Evolutionary conservation across 2,329 filamentous ascomycete genomes (phyloP), one percentile per base, ranked within the genome.

Genomic region (Chaetomium strumarium): DNA sequence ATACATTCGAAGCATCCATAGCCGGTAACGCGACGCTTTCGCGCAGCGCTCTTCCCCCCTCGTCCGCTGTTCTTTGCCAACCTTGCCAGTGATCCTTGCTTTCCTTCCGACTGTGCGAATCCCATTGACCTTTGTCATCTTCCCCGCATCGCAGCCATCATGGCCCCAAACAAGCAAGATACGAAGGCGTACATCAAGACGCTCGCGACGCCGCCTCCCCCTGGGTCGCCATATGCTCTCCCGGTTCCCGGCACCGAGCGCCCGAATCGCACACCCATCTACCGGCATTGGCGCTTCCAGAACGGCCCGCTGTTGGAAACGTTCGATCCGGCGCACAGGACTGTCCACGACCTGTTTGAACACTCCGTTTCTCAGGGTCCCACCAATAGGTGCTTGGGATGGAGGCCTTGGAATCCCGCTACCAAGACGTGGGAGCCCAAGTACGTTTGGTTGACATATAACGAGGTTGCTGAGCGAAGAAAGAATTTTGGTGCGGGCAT

Each of bases 401-500:
- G 81, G 67, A 83, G 93, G 58, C 80, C 86, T 5, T 97, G 89
- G 79, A 84, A 95, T 68, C 70, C 86, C 3, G 72, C 71, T 36
- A 88, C 83, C 45, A 85, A 90, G 72, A 78, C 79, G 1, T 96
- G 81, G 70, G 78, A 80, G 57, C 83, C 85, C 53, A 81, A 81
- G 59, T 99, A 87, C 67, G 77, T 84, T 55, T 97, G 91, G 90
- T 72, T 91, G 62, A 88, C 85, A 54, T 97, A 95, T 64, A 78
- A 76, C 63, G 83, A 93, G 55, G 79, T 92, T n/a, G 84, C 86
- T 55, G 78, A 81, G 72, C 81, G 91, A 66, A 83, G 88, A 65
- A 86, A 85, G 66, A 88, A 93, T 68, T 80, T 96, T 61, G 93
- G 93, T 58, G 86, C 85, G 37, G 93, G 92, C 53, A 70, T 97